These are phyloP conservation scores for Leishmania amazonensis DNA, from an alignment of 208 protist species.

Conservation along the genomic window DNA sequence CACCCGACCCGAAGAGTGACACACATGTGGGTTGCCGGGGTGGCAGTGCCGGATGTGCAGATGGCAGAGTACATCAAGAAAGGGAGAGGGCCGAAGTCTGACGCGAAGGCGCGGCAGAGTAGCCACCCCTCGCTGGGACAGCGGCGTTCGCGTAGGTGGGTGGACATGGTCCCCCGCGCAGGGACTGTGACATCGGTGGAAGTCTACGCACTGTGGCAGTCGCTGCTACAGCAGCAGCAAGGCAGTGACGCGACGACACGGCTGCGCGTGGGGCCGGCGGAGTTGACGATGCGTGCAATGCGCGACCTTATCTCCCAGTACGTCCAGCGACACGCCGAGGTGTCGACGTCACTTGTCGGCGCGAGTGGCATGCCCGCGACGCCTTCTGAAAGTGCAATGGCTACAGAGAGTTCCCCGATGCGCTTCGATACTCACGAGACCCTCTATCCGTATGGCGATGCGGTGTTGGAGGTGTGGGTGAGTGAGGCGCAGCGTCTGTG, in stretches of 20 bases:
- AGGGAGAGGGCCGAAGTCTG: neutral
- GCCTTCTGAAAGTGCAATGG: neutral
- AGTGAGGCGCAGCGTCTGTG: conserved; percentile 60
- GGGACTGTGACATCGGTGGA: conserved; percentile 20
- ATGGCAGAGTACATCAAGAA: neutral
- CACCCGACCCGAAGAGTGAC: conserved; percentile 27
- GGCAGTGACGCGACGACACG: neutral
- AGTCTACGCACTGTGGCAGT: conserved; percentile 27
- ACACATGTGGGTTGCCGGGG: conserved; percentile 33
- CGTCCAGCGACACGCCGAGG: conserved; percentile 19
- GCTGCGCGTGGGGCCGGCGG: neutral
- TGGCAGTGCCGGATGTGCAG: conserved; percentile 12
- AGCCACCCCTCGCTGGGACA: neutral
- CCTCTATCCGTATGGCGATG: conserved; percentile 34
- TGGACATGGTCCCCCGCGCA: conserved; percentile 27
- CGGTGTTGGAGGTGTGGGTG: conserved; percentile 75
- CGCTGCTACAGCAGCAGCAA: conserved; percentile 16
- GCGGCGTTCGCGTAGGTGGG: conserved; percentile 23
- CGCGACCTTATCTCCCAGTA: conserved; percentile 22
- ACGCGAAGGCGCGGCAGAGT: neutral
- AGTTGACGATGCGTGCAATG: conserved; percentile 11
- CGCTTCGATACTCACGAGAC: conserved; percentile 34
- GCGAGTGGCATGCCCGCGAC: neutral
- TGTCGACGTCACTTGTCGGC: conserved; percentile 12
- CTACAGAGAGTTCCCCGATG: conserved; percentile 17